phyloP scores from a whole-genome alignment of 768 basidiomycete species.

The Boletus sp. region DNA sequence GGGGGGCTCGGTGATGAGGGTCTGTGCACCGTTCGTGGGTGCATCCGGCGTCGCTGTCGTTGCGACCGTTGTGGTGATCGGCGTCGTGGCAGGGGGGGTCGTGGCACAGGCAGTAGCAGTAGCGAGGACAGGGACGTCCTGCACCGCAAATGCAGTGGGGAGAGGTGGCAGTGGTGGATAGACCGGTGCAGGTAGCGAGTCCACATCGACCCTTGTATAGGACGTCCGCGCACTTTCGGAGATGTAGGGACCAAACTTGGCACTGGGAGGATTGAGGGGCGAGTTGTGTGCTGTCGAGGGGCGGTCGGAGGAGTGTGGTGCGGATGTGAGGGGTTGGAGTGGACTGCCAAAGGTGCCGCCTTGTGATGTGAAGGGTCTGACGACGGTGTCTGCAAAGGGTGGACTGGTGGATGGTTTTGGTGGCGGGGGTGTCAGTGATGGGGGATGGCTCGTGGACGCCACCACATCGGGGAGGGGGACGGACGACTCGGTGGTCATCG shows the following conservation, averaged over 20 bases:
- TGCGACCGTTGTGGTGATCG: background rate
- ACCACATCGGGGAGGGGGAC: background rate
- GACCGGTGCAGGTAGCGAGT: slow-evolving; percentile 18
- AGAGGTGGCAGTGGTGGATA: slow-evolving; percentile 27
- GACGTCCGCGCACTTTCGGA: slow-evolving; percentile 51
- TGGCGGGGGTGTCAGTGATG: slow-evolving; percentile 4
- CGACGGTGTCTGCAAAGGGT: slow-evolving; percentile 25
- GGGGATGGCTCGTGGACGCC: background rate
- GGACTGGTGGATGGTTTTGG: slow-evolving; percentile 12
- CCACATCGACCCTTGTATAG: slow-evolving; percentile 48
- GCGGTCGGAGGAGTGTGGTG: slow-evolving; percentile 8
- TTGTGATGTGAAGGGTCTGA: slow-evolving; percentile 30
- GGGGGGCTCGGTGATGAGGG: background rate
- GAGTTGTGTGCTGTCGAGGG: slow-evolving; percentile 18
- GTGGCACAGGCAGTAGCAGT: background rate
- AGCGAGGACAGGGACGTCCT: background rate
- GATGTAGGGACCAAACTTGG: slow-evolving; percentile 20
- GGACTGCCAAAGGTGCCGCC: slow-evolving; percentile 16
- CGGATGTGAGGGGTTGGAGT: slow-evolving; percentile 4
- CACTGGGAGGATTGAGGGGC: background rate
- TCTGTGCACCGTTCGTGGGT: slow-evolving; percentile 3
- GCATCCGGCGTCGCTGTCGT: slow-evolving; percentile 5
- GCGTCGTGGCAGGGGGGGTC: background rate
- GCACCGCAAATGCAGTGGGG: slow-evolving; percentile 9
- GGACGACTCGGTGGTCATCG: background rate